Evolutionary conservation across 179 eudicot species (phyloP).

Genomic region (Camellia oleifera): DNA sequence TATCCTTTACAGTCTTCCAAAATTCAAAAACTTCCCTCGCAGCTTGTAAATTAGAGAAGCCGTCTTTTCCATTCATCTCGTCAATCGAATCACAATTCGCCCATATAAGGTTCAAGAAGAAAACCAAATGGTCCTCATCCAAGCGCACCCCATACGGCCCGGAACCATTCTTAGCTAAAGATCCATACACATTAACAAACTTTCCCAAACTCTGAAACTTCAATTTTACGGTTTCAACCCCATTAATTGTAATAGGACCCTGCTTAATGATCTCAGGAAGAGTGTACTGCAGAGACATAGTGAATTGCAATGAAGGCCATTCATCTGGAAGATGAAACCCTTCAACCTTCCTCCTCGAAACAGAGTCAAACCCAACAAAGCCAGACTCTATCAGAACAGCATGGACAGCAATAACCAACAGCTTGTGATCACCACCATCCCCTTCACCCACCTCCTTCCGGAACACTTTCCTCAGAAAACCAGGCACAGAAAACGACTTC

Average conservation of each 20-base stretch:
- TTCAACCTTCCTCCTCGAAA: conserved; percentile 37
- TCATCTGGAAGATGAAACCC: conserved; percentile 53
- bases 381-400: conserved; percentile 85
- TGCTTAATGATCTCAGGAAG: conserved; percentile 43
- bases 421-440: conserved; percentile 51
- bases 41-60: conserved; percentile 21
- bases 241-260: not conserved
- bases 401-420: conserved; percentile 73
- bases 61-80: conserved; percentile 15
- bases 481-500: conserved; percentile 62
- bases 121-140: conserved; percentile 55
- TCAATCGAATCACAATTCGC: conserved; percentile 20
- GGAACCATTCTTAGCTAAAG: conserved; percentile 40
- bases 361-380: conserved; percentile 57
- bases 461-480: conserved; percentile 74
- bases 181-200: conserved; percentile 58
- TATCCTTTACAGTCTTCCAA: conserved; percentile 79
- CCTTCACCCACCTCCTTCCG: conserved; percentile 64
- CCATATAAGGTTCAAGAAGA: conserved; percentile 57
- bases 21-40: conserved; percentile 71
- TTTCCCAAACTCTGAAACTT: conserved; percentile 76
- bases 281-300: conserved; percentile 56
- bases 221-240: conserved; percentile 42
- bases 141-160: conserved; percentile 42
- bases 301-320: conserved; percentile 60